Percentiles rank a stretch among this genome's conserved stretches.
These are phyloP conservation scores for Paraphaeosphaeria minitans DNA, from an alignment of 2,329 filamentous ascomycete species.

Conservation along the genomic window DNA sequence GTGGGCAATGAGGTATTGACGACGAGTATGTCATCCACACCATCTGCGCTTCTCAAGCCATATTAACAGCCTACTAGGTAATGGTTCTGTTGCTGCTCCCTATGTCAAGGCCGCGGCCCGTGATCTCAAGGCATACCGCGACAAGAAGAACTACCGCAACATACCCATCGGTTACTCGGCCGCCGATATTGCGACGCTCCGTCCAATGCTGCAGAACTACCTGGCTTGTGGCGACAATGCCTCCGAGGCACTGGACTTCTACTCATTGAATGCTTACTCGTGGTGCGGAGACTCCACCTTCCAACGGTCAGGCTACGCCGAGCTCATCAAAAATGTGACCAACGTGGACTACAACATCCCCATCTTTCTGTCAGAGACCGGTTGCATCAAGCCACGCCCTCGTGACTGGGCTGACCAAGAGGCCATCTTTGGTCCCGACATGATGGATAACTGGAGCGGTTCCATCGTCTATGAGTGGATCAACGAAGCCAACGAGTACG, in stretches of 20 bases:
- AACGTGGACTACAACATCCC: slow-evolving; percentile 74
- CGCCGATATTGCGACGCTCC: slow-evolving; percentile 75
- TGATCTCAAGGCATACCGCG: slow-evolving; percentile 82
- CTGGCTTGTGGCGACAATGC: slow-evolving; percentile 76
- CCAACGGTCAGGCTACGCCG: slow-evolving; percentile 69
- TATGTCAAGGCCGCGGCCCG: slow-evolving; percentile 82
- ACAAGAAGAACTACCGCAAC: slow-evolving; percentile 74
- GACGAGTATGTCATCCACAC: slow-evolving; percentile 38
- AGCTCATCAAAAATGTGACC: slow-evolving; percentile 69
- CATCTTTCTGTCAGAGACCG: slow-evolving; percentile 74
- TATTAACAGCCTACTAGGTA: slow-evolving; percentile 34
- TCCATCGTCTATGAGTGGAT: slow-evolving; percentile 92
- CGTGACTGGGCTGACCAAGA: slow-evolving; percentile 73
- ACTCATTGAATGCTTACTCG: slow-evolving; percentile 83
- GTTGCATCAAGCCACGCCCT: slow-evolving; percentile 71
- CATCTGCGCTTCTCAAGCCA: neutral
- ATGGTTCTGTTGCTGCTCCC: slow-evolving; percentile 69
- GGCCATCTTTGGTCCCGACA: slow-evolving; percentile 75
- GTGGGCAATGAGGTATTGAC: slow-evolving; percentile 87
- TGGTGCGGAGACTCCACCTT: slow-evolving; percentile 58
- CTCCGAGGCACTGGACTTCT: slow-evolving; percentile 77
- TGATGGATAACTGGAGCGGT: slow-evolving; percentile 75
- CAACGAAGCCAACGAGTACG: slow-evolving; percentile 81
- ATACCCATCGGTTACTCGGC: slow-evolving; percentile 89
- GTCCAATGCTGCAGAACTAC: slow-evolving; percentile 72